Conservation (phyloP, 2,329 filamentous ascomycete genomes). For the Alternaria solani region DNA sequence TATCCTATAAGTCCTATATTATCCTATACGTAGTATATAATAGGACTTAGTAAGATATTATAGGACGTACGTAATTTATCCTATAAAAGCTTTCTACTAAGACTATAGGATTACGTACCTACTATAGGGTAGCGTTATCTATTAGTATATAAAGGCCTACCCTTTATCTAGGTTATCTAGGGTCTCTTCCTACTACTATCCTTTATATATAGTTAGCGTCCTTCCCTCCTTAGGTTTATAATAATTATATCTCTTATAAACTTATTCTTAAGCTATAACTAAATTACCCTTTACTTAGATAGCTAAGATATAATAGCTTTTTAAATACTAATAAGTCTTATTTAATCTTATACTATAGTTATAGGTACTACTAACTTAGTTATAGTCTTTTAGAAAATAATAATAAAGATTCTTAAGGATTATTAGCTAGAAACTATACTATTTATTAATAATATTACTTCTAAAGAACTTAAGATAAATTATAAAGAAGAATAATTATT, state of each 20-base stretch:
- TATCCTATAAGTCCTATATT: no score
- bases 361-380: background rate
- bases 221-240: no score
- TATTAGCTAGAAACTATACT: background rate
- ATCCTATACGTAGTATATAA: no score
- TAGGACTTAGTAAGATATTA: no score
- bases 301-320: background rate
- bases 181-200: no score
- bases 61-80: no score
- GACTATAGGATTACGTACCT: no score
- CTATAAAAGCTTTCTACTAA: no score
- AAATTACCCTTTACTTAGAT: background rate
- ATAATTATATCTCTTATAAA: background rate
- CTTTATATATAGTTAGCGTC: no score
- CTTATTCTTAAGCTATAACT: background rate
- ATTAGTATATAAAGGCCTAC: no score
- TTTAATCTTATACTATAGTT: background rate
- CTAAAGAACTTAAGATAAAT: background rate
- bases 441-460: background rate
- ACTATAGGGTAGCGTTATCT: no score
- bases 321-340: background rate
- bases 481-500: background rate
- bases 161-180: no score
- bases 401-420: background rate
- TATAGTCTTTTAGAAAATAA: background rate